Evolutionary conservation across 345 rosid genomes (phyloP).

Genomic region (Lepidium didymum): DNA sequence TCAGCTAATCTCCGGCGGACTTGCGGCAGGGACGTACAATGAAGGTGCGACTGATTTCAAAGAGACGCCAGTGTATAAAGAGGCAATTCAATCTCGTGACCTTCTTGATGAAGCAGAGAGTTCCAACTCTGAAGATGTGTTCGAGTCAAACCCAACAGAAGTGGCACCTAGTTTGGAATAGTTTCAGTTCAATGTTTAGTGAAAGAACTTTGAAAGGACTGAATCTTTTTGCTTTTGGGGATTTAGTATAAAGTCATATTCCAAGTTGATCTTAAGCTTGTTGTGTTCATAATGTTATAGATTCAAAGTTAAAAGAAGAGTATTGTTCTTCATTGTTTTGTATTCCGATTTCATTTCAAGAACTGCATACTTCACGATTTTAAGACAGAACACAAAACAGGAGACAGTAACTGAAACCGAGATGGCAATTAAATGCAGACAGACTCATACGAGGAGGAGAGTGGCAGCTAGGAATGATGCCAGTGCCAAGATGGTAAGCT

Average conservation of each 20-base stretch:
- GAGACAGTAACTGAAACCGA: not conserved
- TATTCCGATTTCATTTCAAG: not conserved
- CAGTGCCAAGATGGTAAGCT: slow-evolving; percentile 19
- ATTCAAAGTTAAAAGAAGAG: not conserved
- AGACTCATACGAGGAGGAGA: slow-evolving; percentile 16
- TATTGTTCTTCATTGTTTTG: not conserved
- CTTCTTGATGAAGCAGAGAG: slow-evolving; percentile 71
- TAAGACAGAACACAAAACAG: not conserved
- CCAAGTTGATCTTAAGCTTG: not conserved
- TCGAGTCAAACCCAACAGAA: slow-evolving; percentile 97
- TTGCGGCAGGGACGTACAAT: slow-evolving; percentile 78
- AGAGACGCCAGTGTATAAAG: slow-evolving; percentile 79
- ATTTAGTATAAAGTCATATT: not conserved
- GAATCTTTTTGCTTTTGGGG: slow-evolving; percentile 7
- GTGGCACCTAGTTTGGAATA: slow-evolving; percentile 90
- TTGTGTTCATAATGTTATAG: slow-evolving; percentile 25
- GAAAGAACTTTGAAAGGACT: not conserved
- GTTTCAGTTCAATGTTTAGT: slow-evolving; percentile 21
- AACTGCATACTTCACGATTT: not conserved
- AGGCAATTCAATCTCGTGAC: slow-evolving; percentile 59
- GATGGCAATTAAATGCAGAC: not conserved
- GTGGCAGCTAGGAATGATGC: slow-evolving; percentile 20
- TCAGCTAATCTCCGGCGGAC: slow-evolving; percentile 75
- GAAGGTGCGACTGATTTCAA: slow-evolving; percentile 94
- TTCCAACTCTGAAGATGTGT: slow-evolving; percentile 71